Base-by-base conservation (phyloP, 2,329 filamentous ascomycete species). In the Exophiala mesophila region DNA sequence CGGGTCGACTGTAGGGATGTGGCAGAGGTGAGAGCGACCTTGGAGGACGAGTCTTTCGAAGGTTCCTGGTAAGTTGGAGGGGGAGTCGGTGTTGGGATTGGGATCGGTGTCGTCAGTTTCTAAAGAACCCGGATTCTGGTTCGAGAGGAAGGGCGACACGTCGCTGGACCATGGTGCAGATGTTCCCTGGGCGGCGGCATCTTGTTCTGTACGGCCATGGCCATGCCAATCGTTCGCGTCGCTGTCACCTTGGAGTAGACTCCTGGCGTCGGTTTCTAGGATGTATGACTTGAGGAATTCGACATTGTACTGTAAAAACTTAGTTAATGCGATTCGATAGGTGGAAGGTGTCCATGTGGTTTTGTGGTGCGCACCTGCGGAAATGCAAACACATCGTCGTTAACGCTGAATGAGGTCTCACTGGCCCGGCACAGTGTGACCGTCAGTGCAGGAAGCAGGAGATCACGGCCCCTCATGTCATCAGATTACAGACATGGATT, bases 361-460 rank as follows among this genome's bases (percentile, higher is more conserved):
- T 35, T 35, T 30, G 29, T 21, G 36, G 28, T 20, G 36, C 71
- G 51, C 71, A 90, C 86, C 75, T 92, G 87, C 8, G 89, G 89
- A 65, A 84, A 88, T 13, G 88, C 88, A 43, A 94, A 74, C 38
- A 95, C 65, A 61, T 96, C 89, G 60, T 94, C 87, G 58, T 92
- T 82, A 43, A 94, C 85, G 67, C 83, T 94, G 69, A 95, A 95
- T 15, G 72, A 66, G 53, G 74, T 73, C 56, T 76, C 73, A 55
- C 64, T 75, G 34, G 73, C 75, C 12, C 35, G n/a, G 30, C 42
- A 49, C 2, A 32, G 31, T 13, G 19, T 18, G 17, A 37, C 16
- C 4, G 29, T 16, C 15, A 36, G 29, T 10, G 18, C 32, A 41
- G 20, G 23, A n/a, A 12, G 8, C 21, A 43, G n/a, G 10, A 39